These are phyloP conservation scores for Neurospora pannonica DNA, from an alignment of 495 filamentous ascomycete species.

Conservation along the genomic window DNA sequence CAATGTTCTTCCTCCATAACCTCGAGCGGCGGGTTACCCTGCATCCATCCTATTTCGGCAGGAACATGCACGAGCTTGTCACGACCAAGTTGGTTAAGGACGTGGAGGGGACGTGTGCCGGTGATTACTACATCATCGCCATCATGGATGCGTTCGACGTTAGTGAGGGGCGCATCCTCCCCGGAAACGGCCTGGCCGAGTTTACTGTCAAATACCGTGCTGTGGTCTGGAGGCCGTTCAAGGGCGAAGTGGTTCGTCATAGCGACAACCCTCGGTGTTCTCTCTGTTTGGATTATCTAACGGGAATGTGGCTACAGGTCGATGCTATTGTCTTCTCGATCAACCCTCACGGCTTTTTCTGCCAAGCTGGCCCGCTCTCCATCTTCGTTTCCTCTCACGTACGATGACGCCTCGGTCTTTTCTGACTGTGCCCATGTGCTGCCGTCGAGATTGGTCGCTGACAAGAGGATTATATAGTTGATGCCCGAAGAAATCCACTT, in stretches of 20 bases:
- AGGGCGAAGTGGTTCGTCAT: constrained; percentile 78
- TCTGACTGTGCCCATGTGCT: constrained; percentile 6
- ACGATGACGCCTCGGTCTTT: constrained; percentile 24
- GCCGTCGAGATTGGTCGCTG: not conserved
- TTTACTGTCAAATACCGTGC: constrained; percentile 92
- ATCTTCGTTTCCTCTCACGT: constrained; percentile 87
- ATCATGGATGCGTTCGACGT: constrained; percentile 92
- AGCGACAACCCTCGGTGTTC: not conserved
- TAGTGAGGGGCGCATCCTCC: constrained; percentile 83
- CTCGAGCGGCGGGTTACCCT: constrained; percentile 87
- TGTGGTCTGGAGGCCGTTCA: constrained; percentile 95
- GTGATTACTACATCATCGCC: constrained; percentile 90
- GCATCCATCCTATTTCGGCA: constrained; percentile 93
- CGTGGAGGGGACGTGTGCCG: constrained; percentile 87
- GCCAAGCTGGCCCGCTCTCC: constrained; percentile 74
- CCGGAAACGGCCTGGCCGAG: constrained; percentile 79
- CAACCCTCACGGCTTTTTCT: constrained; percentile 87
- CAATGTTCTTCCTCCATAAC: constrained; percentile 96
- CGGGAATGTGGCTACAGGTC: constrained; percentile 46
- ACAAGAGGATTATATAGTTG: constrained; percentile 44
- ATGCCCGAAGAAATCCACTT: constrained; percentile 89
- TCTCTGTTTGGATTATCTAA: not conserved
- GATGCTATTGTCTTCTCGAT: constrained; percentile 87
- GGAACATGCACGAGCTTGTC: constrained; percentile 80
- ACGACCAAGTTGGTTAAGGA: constrained; percentile 78